These are phyloP conservation scores for Pleurotus pulmonarius DNA, from an alignment of 768 basidiomycete genomes.

Conservation along the genomic window DNA sequence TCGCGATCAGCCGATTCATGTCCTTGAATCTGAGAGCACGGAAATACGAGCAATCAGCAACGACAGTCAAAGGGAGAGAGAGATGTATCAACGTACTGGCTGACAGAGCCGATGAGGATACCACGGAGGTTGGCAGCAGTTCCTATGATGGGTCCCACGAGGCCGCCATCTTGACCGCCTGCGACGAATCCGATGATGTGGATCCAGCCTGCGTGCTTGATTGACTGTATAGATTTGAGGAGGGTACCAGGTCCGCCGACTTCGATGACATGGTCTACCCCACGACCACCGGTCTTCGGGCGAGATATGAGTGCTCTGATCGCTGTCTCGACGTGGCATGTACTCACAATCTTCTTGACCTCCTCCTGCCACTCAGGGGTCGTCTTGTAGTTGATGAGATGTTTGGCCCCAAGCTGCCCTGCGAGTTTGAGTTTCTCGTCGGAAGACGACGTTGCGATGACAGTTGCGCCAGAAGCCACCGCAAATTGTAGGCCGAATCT, in stretches of 20 bases:
- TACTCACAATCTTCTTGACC: slow-evolving; percentile 34
- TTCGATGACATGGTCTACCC: slow-evolving; percentile 39
- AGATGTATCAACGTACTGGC: slow-evolving; percentile 35
- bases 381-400: slow-evolving; percentile 61
- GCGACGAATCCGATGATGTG: slow-evolving; percentile 52
- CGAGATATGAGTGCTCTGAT: background rate
- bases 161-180: slow-evolving; percentile 26
- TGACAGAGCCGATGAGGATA: slow-evolving; percentile 51
- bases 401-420: slow-evolving; percentile 44
- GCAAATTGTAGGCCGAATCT: slow-evolving; percentile 61
- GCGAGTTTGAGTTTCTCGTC: slow-evolving; percentile 57
- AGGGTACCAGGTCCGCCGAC: slow-evolving; percentile 36
- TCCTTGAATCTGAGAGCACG: slow-evolving; percentile 38
- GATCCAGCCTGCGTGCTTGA: slow-evolving; percentile 38
- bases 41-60: background rate
- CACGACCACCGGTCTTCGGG: slow-evolving; percentile 30
- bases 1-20: slow-evolving; percentile 45
- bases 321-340: no score
- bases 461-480: slow-evolving; percentile 56
- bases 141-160: slow-evolving; percentile 24
- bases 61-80: no score
- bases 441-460: slow-evolving; percentile 66
- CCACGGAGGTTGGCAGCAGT: slow-evolving; percentile 44
- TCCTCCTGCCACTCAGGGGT: slow-evolving; percentile 56
- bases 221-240: slow-evolving; percentile 33